Evolutionary conservation across 2,329 filamentous ascomycete species (phyloP), one percentile per base, ranked within the genome.

Genomic region (Iodosphaeria phyllophila): DNA sequence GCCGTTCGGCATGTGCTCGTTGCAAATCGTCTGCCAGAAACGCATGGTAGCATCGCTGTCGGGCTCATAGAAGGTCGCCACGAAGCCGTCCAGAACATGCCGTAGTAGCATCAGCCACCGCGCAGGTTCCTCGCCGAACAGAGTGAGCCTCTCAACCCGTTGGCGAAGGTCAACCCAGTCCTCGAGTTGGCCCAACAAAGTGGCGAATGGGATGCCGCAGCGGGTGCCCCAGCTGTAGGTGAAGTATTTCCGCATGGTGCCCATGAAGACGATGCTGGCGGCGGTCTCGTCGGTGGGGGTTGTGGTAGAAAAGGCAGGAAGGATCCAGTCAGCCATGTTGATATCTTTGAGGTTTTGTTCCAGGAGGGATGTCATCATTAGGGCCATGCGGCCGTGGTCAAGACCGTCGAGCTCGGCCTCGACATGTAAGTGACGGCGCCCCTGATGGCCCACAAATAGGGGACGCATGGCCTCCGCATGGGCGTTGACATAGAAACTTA

Each of bases 191-290:
- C 63, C 62, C 0, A 58, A 45, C 2, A 68, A 39, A 0, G 60
- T 66, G 1, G 66, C 57, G 0, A 50, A 52, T 0, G 63, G 64
- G 3, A 68, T 43, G 0, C 61, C 62, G 31, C 60, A 67, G 0
- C 12, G 9, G 0, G 46, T 28, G 1, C 9, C 22, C 8, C 34
- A 33, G 1, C 4, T 28, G 32, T 51, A 58, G 1, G 23, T 27
- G 29, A 64, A 66, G 32, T 62, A 66, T 12, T 52, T 46, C 34
- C 62, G 51, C 43, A 64, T 39, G 0, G 51, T 40, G 2, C 52
- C 56, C 58, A 67, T 64, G 44, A 67, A 56, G 2, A 62, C 23
- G 3, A 65, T 43, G 0, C 52, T 41, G 0, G 55, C 54, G 2
- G 54, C 46, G 1, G 52, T 39, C 5, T 35, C 35, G 35, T 69